Evolutionary conservation across 2,329 filamentous ascomycete genomes (phyloP).

Genomic region (Penicillium sp.): DNA sequence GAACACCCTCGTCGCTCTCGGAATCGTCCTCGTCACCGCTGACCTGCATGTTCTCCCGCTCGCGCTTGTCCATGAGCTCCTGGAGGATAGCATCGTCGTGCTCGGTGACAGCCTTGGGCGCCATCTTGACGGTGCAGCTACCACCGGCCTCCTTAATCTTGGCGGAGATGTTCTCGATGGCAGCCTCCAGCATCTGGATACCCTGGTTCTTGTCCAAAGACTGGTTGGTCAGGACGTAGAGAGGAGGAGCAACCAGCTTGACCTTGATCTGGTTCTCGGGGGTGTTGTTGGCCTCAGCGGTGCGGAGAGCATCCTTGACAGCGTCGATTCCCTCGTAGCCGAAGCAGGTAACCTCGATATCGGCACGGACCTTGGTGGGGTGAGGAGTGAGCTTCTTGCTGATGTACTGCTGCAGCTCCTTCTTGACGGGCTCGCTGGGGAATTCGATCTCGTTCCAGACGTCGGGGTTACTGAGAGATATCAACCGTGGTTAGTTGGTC

Average conservation of each 20-base stretch:
- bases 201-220: slow-evolving; percentile 90
- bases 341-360: slow-evolving; percentile 94
- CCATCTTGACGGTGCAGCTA: slow-evolving; percentile 90
- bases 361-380: slow-evolving; percentile 97
- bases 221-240: slow-evolving; percentile 94
- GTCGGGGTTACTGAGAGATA: slow-evolving; percentile 71
- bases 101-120: slow-evolving; percentile 98
- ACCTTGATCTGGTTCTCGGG: slow-evolving; percentile 95
- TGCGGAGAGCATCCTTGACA: slow-evolving; percentile 88
- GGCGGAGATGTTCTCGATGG: slow-evolving; percentile 81
- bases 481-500: slow-evolving; percentile 12
- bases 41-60: slow-evolving; percentile 96
- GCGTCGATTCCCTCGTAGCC: slow-evolving; percentile 98
- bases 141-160: slow-evolving; percentile 80
- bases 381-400: slow-evolving; percentile 95
- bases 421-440: slow-evolving; percentile 78
- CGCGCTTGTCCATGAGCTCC: slow-evolving; percentile 98
- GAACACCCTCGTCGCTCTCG: slow-evolving; percentile 88
- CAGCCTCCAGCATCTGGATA: slow-evolving; percentile 80
- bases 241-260: slow-evolving; percentile 93
- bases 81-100: slow-evolving; percentile 96
- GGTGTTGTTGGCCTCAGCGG: slow-evolving; percentile 90
- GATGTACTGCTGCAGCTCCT: slow-evolving; percentile 93
- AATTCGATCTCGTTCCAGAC: slow-evolving; percentile 95
- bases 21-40: slow-evolving; percentile 96